Percentiles rank a stretch among this genome's conserved stretches.
These are phyloP conservation scores for Ustilago vetiveriae DNA, from an alignment of 1,284 basidiomycete species.

Conservation along the genomic window DNA sequence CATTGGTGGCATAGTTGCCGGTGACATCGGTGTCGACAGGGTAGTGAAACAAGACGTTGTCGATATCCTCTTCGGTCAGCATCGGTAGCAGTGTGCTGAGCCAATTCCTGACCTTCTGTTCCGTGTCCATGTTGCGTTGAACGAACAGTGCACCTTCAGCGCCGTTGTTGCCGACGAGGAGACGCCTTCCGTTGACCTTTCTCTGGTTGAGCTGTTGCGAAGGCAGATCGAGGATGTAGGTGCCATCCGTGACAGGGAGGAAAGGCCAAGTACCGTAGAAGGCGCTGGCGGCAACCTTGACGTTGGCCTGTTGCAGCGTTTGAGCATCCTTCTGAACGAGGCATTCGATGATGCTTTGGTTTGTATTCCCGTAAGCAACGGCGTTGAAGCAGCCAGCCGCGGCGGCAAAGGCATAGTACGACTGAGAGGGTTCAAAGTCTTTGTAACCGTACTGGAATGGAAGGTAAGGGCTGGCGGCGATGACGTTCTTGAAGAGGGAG, in stretches of 20 bases:
- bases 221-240: constrained; percentile 13
- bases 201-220: constrained; percentile 11
- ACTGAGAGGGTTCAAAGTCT: constrained; percentile 26
- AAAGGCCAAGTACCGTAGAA: constrained; percentile 29
- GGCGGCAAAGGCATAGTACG: constrained; percentile 30
- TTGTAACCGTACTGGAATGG: constrained; percentile 26
- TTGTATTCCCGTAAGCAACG: constrained; percentile 17
- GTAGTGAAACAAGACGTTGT: constrained; percentile 18
- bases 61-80: constrained; percentile 14
- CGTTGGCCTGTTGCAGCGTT: constrained; percentile 22
- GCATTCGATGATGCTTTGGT: constrained; percentile 23
- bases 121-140: constrained; percentile 13
- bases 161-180: constrained; percentile 36
- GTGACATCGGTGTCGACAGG: constrained; percentile 19
- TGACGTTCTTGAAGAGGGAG: constrained; percentile 25
- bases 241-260: constrained; percentile 34
- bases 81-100: constrained; percentile 19
- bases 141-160: constrained; percentile 27
- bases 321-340: constrained; percentile 15
- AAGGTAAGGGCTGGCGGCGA: constrained; percentile 34
- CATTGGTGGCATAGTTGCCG: constrained; percentile 24
- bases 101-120: constrained; percentile 16
- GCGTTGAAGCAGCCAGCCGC: constrained; percentile 28
- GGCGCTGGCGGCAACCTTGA: constrained; percentile 20
- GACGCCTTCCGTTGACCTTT: constrained; percentile 21